These are phyloP conservation scores for Xylaria sp. DNA, from an alignment of 2,329 filamentous ascomycete genomes.

Conservation along the genomic window DNA sequence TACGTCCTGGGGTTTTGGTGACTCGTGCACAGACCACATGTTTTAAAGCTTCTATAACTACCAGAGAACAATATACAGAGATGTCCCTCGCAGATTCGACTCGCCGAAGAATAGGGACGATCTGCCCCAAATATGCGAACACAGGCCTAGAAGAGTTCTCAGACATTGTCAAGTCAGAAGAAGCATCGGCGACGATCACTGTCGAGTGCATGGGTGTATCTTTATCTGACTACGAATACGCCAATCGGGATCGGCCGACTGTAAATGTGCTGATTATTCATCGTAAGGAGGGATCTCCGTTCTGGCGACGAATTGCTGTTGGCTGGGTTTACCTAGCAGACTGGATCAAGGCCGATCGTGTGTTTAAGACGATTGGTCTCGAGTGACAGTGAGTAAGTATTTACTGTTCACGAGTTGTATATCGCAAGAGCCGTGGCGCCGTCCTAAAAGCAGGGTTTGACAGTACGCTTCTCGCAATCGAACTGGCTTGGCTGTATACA, in stretches of 20 bases:
- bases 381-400: neutral
- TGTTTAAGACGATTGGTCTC: neutral
- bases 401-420: too few relatives aligned
- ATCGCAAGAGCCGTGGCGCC: too few relatives aligned
- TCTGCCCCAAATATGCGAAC: neutral
- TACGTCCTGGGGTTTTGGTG: slow-evolving; percentile 5
- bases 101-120: neutral
- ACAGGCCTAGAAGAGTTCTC: neutral
- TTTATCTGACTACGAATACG: neutral
- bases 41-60: neutral
- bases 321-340: neutral
- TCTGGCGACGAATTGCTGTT: neutral
- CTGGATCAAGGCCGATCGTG: neutral
- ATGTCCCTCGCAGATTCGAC: neutral
- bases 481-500: too few relatives aligned
- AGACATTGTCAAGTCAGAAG: neutral
- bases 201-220: neutral
- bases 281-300: neutral
- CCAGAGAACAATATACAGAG: neutral
- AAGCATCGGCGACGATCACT: neutral
- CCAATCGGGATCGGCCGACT: neutral
- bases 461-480: too few relatives aligned
- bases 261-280: slow-evolving; percentile 10
- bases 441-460: too few relatives aligned
- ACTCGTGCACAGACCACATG: slow-evolving; percentile 9